Base-by-base conservation (phyloP, 352 stramenopile genomes). In the Globisporangium viniferum region DNA sequence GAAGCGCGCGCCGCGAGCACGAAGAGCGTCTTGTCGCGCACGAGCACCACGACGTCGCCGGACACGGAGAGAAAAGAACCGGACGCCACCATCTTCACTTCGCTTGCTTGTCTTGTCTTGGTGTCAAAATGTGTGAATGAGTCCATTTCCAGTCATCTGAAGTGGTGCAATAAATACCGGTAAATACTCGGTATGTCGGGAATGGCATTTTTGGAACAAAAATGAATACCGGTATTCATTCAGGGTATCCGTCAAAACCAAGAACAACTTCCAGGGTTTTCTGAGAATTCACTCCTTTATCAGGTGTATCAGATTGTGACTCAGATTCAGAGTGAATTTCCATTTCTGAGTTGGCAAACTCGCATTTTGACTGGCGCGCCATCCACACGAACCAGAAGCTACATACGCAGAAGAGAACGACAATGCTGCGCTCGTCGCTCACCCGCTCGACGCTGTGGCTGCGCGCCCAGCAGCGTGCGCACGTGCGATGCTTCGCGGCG, bases 1-100 rank as follows among this genome's bases (percentile, higher is more conserved):
- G 24, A 9, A 35, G 24, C 3, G 10, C 27, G 44, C 36, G 74
- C 49, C n/a, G 79, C 51, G 24, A 90, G 66, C 14, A 90, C 66
- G 61, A 92, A 88, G 31, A 92, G 80, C 68, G 79, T 86, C 58
- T 73, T 75, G 69, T 87, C 71, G 67, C 84, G 82, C 41, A 91
- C 70, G 49, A 82, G 80, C 69, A 77, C 73, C 14, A 90, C 51
- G 60, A 79, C 68, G 56, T 76, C 75, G 53, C 64, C 61, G 24
- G 73, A 75, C 44, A 76, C 63, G 51, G 74, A 51, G 46, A 89
- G 67, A 63, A 90, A 86, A 31, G 87, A 82, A 29, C 81, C 77
- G 15, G 72, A 76, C 54, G 73, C 75, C 68, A 88, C 78, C 74
- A 84, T 88, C 12, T 39, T 66, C 2, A 46, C 36, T 46, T 15